Conservation (phyloP, 768 basidiomycete genomes). For the Trametes meyenii region DNA sequence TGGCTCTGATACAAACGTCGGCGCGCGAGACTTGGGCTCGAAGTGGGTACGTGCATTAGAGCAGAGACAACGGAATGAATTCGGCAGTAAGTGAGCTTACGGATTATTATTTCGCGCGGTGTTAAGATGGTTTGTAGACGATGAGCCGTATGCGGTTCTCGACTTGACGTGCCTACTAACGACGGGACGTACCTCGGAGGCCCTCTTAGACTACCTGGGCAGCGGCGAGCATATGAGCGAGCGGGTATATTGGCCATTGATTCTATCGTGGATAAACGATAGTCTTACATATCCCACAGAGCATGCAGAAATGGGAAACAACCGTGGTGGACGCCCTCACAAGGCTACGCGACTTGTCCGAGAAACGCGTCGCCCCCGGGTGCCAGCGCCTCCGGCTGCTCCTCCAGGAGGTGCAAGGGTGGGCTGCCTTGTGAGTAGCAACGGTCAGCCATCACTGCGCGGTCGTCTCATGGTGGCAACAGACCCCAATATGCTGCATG, state of each 20-base stretch:
- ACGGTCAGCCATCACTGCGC: conserved; percentile 11
- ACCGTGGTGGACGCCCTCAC: conserved; percentile 69
- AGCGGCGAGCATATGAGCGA: conserved; percentile 83
- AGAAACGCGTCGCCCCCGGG: conserved; percentile 70
- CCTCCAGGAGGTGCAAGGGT: conserved; percentile 77
- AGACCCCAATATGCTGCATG: conserved; percentile 64
- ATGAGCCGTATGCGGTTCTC: conserved; percentile 62
- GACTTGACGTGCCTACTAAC: conserved; percentile 73
- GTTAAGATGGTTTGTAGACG: conserved; percentile 43
- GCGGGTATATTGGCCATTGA: conserved; percentile 50
- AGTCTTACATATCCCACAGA: conserved; percentile 44
- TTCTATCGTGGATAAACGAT: background rate
- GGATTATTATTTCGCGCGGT: conserved; percentile 13
- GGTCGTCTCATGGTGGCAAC: conserved; percentile 21
- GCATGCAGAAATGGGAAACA: conserved; percentile 82
- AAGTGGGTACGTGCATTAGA: conserved; percentile 74
- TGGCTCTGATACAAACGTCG: conserved; percentile 64
- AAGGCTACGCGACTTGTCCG: conserved; percentile 74
- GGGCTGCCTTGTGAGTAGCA: conserved; percentile 66
- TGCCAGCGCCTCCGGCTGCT: conserved; percentile 77
- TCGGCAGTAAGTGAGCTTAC: conserved; percentile 50
- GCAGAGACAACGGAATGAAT: conserved; percentile 63
- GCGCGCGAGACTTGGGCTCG: conserved; percentile 72
- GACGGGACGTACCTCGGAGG: conserved; percentile 72
- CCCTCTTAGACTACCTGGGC: conserved; percentile 73